phyloP scores from a whole-genome alignment of 2,329 filamentous ascomycete species.

The Stemphylium lycopersici region DNA sequence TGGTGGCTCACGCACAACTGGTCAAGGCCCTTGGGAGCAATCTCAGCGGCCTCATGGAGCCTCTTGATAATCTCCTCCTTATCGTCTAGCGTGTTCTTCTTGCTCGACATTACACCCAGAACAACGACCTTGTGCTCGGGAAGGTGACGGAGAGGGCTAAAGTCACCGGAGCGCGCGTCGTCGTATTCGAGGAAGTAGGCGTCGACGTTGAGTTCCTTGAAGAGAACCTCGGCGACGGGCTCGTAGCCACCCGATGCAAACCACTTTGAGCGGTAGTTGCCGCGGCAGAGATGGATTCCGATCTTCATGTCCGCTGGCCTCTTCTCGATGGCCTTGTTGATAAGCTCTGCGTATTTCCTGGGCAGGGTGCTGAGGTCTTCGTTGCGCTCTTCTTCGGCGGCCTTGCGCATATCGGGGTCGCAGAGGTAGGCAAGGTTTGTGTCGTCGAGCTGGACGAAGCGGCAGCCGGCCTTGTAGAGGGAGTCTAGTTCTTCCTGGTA shows the following conservation, averaged over 20 bases:
- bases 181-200: constrained; percentile 67
- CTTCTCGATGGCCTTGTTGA: constrained; percentile 61
- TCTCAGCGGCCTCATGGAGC: constrained; percentile 48
- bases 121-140: constrained; percentile 63
- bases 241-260: constrained; percentile 65
- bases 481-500: constrained; percentile 62
- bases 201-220: constrained; percentile 63
- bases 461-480: constrained; percentile 61
- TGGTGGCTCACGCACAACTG: constrained; percentile 64
- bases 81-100: constrained; percentile 64
- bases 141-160: constrained; percentile 60
- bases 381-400: constrained; percentile 58
- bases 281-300: constrained; percentile 63
- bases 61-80: constrained; percentile 50
- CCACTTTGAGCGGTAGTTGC: constrained; percentile 64
- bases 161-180: constrained; percentile 62
- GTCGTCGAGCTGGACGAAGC: constrained; percentile 65
- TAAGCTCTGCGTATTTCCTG: constrained; percentile 60
- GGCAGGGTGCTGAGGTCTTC: constrained; percentile 58
- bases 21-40: constrained; percentile 59
- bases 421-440: constrained; percentile 66
- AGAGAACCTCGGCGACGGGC: constrained; percentile 63
- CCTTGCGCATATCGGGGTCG: constrained; percentile 61
- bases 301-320: constrained; percentile 61
- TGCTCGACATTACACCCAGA: constrained; percentile 61